Base-by-base conservation (phyloP, 768 basidiomycete species). In the Suillus decipiens region DNA sequence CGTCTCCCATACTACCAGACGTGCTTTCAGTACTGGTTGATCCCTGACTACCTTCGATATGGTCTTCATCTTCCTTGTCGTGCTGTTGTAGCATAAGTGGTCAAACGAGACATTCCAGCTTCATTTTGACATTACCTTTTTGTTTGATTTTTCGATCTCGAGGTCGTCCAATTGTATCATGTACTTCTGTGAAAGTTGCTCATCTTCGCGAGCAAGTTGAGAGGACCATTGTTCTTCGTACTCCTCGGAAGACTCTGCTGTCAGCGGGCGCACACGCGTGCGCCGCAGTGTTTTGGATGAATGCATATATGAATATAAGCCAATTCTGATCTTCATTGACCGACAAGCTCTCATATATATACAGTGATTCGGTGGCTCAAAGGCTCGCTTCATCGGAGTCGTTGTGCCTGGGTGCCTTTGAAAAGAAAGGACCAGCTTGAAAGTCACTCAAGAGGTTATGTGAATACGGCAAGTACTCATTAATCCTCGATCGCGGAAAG, bases 201-300 rank as follows among this genome's bases (percentile, higher is more conserved):
- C 64, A 19, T 65, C 64, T 51, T 63, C 64, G 33, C 63, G 61
- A 37, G 64, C 61, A 34, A 67, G 56, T 42, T 58, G 64, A 41
- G 64, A 66, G 5, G 64, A 67, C 15, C 61, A 59, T 31, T 48
- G 53, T 28, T 59, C 47, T 14, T 41, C 36, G 15, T 62, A 45
- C 17, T 57, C 57, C 12, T 53, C 66, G 5, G 64, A 65, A 19
- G 45, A 60, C 39, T 65, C 66, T 15, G 61, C 59, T 24, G 64
- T 67, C 45, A 67, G 33, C 5, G 64, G 61, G n/a, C 61, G 43
- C 60, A 56, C 19, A 34, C 56, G 11, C 58, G 66, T 31, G 28
- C 56, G 56, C 3, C 9, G 56, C 24, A 41, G 24, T 41, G 24
- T 57, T 8, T 57, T 41, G 6, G 24, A 41, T 28, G 56, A 56